Conservation (phyloP, 345 rosid species). For the Pugionium cornutum region DNA sequence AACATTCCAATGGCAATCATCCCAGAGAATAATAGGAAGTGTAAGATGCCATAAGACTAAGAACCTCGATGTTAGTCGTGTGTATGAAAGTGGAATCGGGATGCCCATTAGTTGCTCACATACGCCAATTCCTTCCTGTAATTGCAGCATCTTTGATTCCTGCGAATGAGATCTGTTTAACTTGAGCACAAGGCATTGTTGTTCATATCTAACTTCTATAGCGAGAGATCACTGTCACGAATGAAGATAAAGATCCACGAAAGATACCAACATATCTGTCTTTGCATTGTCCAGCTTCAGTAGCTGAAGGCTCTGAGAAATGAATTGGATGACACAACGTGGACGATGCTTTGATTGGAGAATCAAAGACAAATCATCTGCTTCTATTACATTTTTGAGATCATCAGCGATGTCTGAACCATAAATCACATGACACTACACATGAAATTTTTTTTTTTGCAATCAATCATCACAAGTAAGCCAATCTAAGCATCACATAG, state of each 20-base stretch:
- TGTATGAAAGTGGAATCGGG: conserved; percentile 92
- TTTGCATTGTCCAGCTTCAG: conserved; percentile 63
- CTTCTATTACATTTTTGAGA: conserved; percentile 62
- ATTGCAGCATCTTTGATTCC: conserved; percentile 73
- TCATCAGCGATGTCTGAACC: conserved; percentile 73
- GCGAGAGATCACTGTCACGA: conserved; percentile 2
- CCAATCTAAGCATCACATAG: conserved; percentile 1
- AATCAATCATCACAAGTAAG: conserved; percentile 19
- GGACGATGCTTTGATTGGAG: conserved; percentile 80
- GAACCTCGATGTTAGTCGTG: conserved; percentile 91
- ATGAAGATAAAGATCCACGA: conserved; percentile 21
- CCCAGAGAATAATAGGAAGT: conserved; percentile 94
- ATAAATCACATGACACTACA: conserved; percentile 80
- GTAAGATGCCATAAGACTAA: conserved; percentile 95
- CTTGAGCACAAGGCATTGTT: not conserved
- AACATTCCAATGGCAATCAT: conserved; percentile 96
- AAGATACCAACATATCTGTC: conserved; percentile 63
- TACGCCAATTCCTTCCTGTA: conserved; percentile 83
- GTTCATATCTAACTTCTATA: not conserved
- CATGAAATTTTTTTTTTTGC: not conserved
- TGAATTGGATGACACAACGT: conserved; percentile 72
- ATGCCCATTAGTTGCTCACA: conserved; percentile 86
- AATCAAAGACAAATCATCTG: conserved; percentile 68
- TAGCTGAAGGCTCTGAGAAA: conserved; percentile 64
- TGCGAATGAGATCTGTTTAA: conserved; percentile 35